Evolutionary conservation across 371 early-diverging fungal genomes (phyloP), one percentile per base, ranked within the genome.

Genomic region (Mortierella sp.): DNA sequence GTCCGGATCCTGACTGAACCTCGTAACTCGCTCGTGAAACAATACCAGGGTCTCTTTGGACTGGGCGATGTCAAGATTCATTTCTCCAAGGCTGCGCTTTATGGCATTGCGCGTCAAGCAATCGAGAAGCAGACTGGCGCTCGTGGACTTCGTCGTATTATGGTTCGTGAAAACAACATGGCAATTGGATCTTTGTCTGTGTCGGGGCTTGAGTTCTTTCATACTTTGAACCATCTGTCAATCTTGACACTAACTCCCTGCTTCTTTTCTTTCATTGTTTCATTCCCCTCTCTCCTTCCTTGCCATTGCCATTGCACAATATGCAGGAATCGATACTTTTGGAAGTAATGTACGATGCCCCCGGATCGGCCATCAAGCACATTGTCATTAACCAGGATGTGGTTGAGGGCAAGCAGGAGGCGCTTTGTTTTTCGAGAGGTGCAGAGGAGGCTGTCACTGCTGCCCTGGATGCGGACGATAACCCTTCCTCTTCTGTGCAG

Each of bases 121-220:
- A 89, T 94, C 21, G 90, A 92, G 72, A 96, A 95, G 75, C 93
- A 95, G 74, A 97, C 96, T 0, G 97, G 97, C 14, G 97, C 97
- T 13, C 91, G 97, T 50, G 97, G 97, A 14, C 86, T 97, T 71
- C 89, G 96, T 67, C 88, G 96, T 26, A 95, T 97, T 61, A 94
- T 96, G 94, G 93, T 89, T 88, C 80, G 54, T 31, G 13, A 10
- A n/a, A 37, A 6, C n/a, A n/a, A 59, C 28, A 28, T 40, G 43
- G 48, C 16, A 4, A 5, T 59, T 5, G 2, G 13, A 26, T 31
- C 9, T n/a, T 71, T 71, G 28, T 37, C n/a, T 50, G 28, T 34
- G 19, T 16, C n/a, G 2, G 16, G 14, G n/a, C 14, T n/a, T 55
- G n/a, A 26, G 31, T 0, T 16, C 11, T 59, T 31, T 28, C 59